phyloP scores from a whole-genome alignment of 2,329 filamentous ascomycete genomes.

The Claviceps citrina region DNA sequence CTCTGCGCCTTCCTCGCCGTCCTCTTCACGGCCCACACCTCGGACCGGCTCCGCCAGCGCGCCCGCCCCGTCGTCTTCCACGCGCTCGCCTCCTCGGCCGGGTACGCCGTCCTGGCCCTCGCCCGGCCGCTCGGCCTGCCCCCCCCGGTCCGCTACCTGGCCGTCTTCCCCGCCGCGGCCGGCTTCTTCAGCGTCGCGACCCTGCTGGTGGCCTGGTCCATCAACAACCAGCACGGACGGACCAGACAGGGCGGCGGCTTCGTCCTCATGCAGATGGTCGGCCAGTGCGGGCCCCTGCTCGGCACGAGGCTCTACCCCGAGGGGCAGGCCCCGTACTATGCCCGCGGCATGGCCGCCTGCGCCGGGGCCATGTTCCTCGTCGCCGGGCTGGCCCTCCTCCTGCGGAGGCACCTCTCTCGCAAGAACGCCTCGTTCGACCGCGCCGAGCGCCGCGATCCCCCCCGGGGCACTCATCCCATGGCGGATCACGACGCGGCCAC shows the following conservation, averaged over 20 bases:
- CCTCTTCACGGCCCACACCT: conserved; percentile 55
- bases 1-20: conserved; percentile 59
- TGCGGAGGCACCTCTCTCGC: conserved; percentile 38
- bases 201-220: conserved; percentile 71
- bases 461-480: no score
- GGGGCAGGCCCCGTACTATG: conserved; percentile 44
- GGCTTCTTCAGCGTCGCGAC: conserved; percentile 79
- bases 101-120: conserved; percentile 46
- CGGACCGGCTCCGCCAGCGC: conserved; percentile 50
- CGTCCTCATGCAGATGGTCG: conserved; percentile 65
- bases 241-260: conserved; percentile 60
- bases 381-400: conserved; percentile 34
- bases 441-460: conserved; percentile 11
- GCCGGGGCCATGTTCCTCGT: conserved; percentile 47
- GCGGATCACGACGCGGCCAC: not conserved
- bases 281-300: conserved; percentile 63
- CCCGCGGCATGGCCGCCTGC: conserved; percentile 46
- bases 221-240: conserved; percentile 66
- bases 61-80: conserved; percentile 53
- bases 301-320: conserved; percentile 51
- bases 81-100: conserved; percentile 47
- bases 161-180: conserved; percentile 60
- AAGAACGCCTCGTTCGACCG: conserved; percentile 33
- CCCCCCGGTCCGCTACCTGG: conserved; percentile 47
- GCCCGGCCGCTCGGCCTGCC: conserved; percentile 30